A percentile compares a stretch with the other conserved stretches of the same genome.
These are phyloP conservation scores for Lophiostoma macrostomum DNA, from an alignment of 495 filamentous ascomycete species.

Conservation along the genomic window DNA sequence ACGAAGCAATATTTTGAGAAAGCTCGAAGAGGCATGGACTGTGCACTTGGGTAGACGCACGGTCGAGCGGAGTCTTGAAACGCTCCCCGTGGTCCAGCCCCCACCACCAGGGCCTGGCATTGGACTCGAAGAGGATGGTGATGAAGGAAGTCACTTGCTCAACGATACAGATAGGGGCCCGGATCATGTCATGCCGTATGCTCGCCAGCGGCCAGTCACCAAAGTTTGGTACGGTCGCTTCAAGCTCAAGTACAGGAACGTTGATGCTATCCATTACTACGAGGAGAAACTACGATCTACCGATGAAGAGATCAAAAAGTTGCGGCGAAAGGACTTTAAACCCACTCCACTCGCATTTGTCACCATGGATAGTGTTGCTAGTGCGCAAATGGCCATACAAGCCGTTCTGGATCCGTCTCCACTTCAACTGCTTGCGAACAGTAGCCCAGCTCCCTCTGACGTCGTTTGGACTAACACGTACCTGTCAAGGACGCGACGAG, in stretches of 20 bases:
- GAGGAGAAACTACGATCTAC: slow-evolving; percentile 77
- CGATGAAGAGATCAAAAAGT: slow-evolving; percentile 69
- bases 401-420: slow-evolving; percentile 87
- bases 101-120: slow-evolving; percentile 43
- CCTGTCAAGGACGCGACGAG: slow-evolving; percentile 67
- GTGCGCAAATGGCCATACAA: slow-evolving; percentile 91
- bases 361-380: slow-evolving; percentile 93
- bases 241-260: slow-evolving; percentile 64
- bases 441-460: slow-evolving; percentile 82
- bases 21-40: slow-evolving; percentile 83
- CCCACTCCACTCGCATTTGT: slow-evolving; percentile 87
- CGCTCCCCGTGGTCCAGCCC: slow-evolving; percentile 52
- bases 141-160: slow-evolving; percentile 55
- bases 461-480: slow-evolving; percentile 94
- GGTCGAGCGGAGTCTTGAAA: slow-evolving; percentile 48
- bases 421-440: slow-evolving; percentile 75
- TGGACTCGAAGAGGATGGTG: slow-evolving; percentile 43
- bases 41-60: slow-evolving; percentile 58
- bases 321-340: slow-evolving; percentile 72
- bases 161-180: slow-evolving; percentile 42
- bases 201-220: slow-evolving; percentile 59
- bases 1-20: slow-evolving; percentile 60
- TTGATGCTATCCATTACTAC: slow-evolving; percentile 93
- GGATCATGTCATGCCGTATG: slow-evolving; percentile 44
- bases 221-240: slow-evolving; percentile 79